Evolutionary conservation across 2,329 filamentous ascomycete genomes (phyloP), one percentile per base, ranked within the genome.

Genomic region (Pyricularia pennisetigena): DNA sequence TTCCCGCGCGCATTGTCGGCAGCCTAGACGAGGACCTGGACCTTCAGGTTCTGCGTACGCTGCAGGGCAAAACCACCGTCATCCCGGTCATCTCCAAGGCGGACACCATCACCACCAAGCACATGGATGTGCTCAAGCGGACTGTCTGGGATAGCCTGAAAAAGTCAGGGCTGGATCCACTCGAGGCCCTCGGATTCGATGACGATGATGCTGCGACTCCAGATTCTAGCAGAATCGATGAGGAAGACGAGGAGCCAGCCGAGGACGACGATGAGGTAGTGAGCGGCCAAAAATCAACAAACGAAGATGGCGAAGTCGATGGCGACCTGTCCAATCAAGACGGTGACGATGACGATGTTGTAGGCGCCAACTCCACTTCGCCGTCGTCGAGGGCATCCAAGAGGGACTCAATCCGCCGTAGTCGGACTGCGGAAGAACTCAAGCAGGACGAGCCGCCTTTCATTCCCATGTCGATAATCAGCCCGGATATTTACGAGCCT

Each of bases 51-150:
- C 84, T 99, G 74, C 91, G 91, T 65, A 91, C 90, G 20, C 85
- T 99, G 30, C 90, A 97, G 77, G 91, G 92, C 74, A 97, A 97
- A 83, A 98, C 95, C 0, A 97, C 93, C 0, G 93, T 98, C 69
- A 92, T 99, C 64, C 95, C 95, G 0, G 89, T 99, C 69, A 94
- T 99, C 75, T 91, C 93, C 76, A 99, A 99, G 80, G 94, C 95
- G 57, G 95, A 99, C 77, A 97, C 94, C 16, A 91, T 98, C 73
- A 98, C 95, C n/a, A 89, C 91, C 0, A 90, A 91, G 67, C 95
- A 99, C 79, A 98, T 98, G 95, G 84, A 87, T 64, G 89, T 92
- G 74, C 85, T 99, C 72, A 97, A 97, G 83, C 93, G 90, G 79
- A 89, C 90, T 14, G 94, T 99, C 41, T 96, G 92, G 88, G 88